Conservation (phyloP, 225 moss, liverwort and hornwort species). For the Rhytidiadelphus loreus region DNA sequence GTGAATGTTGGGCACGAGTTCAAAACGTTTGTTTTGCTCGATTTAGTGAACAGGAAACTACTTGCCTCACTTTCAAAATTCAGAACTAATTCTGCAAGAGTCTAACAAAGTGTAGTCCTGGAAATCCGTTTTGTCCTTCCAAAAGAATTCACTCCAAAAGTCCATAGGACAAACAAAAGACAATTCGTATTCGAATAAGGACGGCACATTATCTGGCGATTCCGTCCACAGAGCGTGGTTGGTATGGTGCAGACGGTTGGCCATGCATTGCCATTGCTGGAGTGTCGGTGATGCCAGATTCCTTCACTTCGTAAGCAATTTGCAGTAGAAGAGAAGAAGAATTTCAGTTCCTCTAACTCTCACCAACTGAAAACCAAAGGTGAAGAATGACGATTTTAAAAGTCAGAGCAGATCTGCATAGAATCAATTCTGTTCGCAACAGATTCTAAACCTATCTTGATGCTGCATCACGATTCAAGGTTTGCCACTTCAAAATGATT, state of each 20-base stretch:
- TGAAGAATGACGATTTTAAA: neutral
- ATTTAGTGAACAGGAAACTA: neutral
- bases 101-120: neutral
- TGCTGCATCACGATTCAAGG: neutral
- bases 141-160: neutral
- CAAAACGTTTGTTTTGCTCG: neutral
- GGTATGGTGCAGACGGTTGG: constrained; percentile 15
- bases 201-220: constrained; percentile 13
- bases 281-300: neutral
- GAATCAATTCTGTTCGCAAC: neutral
- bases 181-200: constrained; percentile 18
- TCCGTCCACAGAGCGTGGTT: constrained; percentile 13
- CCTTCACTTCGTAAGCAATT: neutral
- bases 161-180: neutral
- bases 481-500: neutral
- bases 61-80: neutral
- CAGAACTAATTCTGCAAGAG: neutral
- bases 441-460: neutral
- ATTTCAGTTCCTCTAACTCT: neutral
- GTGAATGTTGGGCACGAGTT: neutral
- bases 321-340: neutral
- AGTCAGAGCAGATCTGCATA: neutral
- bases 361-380: neutral
- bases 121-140: neutral
- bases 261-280: constrained; percentile 2